Conservation (phyloP, 2,329 filamentous ascomycete genomes). For the Cladosporium sp. region DNA sequence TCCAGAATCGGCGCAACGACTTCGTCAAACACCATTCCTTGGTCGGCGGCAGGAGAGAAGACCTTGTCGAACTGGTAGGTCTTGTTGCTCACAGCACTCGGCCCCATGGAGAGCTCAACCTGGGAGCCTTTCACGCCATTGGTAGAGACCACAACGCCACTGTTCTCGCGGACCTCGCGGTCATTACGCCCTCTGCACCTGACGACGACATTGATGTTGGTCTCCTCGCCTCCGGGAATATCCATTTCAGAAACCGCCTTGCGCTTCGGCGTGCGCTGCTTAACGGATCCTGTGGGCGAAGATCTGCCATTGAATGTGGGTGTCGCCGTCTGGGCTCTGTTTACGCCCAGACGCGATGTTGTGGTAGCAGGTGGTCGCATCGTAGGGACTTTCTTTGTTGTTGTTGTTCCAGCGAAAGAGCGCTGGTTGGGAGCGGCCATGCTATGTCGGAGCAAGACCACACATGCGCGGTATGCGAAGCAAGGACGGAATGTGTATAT, state of each 20-base stretch:
- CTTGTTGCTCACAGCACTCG: constrained; percentile 90
- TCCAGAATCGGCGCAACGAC: constrained; percentile 90
- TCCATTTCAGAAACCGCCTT: constrained; percentile 80
- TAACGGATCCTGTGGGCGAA: constrained; percentile 69
- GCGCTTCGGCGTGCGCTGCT: constrained; percentile 63
- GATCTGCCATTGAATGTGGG: constrained; percentile 47
- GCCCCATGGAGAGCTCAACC: constrained; percentile 86
- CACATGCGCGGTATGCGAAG: neutral
- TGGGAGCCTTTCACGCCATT: constrained; percentile 82
- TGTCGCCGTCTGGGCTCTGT: constrained; percentile 45
- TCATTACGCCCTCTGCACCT: constrained; percentile 90
- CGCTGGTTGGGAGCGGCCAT: constrained; percentile 12
- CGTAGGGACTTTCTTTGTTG: constrained; percentile 26
- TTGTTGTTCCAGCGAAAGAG: constrained; percentile 10
- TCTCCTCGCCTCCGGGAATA: constrained; percentile 66
- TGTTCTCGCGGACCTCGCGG: constrained; percentile 90
- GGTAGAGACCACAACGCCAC: constrained; percentile 82
- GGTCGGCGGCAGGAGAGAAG: constrained; percentile 91
- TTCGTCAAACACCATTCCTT: constrained; percentile 91
- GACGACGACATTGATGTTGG: constrained; percentile 97
- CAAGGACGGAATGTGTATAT: neutral
- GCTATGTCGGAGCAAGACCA: neutral
- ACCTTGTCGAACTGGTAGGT: constrained; percentile 96
- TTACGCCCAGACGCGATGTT: constrained; percentile 36
- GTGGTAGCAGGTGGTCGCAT: constrained; percentile 49